Conservation (phyloP, 441 rosid species). For the Pelargonium myrrhifolium region DNA sequence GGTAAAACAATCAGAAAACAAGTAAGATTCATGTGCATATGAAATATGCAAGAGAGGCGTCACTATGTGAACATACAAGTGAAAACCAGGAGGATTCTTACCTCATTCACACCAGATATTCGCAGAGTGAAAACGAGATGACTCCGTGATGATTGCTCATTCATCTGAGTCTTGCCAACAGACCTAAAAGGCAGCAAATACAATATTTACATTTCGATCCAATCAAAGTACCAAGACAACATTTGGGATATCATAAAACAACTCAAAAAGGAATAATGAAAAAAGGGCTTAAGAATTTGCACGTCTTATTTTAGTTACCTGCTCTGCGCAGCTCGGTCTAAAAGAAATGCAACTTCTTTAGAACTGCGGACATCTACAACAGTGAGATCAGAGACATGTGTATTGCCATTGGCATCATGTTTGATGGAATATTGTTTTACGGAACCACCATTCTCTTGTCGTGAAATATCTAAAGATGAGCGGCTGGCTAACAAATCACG, state of each 20-base stretch:
- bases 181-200: slow-evolving; percentile 7
- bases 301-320: slow-evolving; percentile 9
- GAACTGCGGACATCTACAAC: slow-evolving; percentile 22
- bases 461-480: slow-evolving; percentile 9
- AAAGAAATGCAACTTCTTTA: slow-evolving; percentile 25
- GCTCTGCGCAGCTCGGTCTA: slow-evolving; percentile 24
- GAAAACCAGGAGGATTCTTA: not conserved
- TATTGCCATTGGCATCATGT: slow-evolving; percentile 24
- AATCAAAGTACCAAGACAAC: not conserved
- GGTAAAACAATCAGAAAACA: not conserved
- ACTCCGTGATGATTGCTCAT: slow-evolving; percentile 27
- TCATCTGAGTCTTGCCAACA: slow-evolving; percentile 11
- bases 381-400: slow-evolving; percentile 4
- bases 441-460: slow-evolving; percentile 10
- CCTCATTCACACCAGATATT: slow-evolving; percentile 26
- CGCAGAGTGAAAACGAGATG: slow-evolving; percentile 24
- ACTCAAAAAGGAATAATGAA: slow-evolving; percentile 13
- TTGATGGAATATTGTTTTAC: slow-evolving; percentile 23
- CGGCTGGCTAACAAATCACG: slow-evolving; percentile 19
- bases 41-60: not conserved
- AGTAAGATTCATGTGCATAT: not conserved
- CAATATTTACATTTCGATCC: not conserved
- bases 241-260: not conserved
- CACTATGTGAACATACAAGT: not conserved
- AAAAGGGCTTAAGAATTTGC: not conserved